Evolutionary conservation across 805 yeast species (phyloP).

Genomic region (Vanderwaltozyma verrucispora): DNA sequence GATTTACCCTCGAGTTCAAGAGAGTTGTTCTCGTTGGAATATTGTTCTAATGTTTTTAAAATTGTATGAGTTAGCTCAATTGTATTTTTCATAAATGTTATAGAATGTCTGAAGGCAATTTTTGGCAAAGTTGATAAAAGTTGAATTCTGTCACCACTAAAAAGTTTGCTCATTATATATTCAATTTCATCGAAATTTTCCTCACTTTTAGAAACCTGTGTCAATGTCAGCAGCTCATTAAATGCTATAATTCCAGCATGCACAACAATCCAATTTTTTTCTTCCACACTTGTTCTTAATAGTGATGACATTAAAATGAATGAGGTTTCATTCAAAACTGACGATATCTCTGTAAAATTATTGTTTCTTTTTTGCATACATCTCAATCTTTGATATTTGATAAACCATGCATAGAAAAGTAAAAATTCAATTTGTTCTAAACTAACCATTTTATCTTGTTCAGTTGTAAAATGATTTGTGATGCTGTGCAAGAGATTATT

Average conservation of each 20-base stretch:
- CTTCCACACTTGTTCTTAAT: conserved; percentile 32
- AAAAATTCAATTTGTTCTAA: conserved; percentile 39
- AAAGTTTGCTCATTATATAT: conserved; percentile 56
- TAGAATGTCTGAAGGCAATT: conserved; percentile 52
- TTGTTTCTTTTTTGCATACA: conserved; percentile 19
- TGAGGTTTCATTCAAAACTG: conserved; percentile 50
- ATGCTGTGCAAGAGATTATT: conserved; percentile 51
- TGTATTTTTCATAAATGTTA: conserved; percentile 47
- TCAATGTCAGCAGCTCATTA: conserved; percentile 44
- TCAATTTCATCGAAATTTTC: conserved; percentile 34
- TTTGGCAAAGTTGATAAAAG: conserved; percentile 50
- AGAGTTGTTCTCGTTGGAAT: conserved; percentile 39
- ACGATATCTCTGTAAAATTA: conserved; percentile 36
- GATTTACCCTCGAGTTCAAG: conserved; percentile 39
- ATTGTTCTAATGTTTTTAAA: conserved; percentile 56
- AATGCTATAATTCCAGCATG: conserved; percentile 64
- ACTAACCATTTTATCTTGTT: conserved; percentile 26
- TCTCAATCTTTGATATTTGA: conserved; percentile 47
- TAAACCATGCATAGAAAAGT: conserved; percentile 62
- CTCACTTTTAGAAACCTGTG: conserved; percentile 31
- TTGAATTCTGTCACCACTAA: conserved; percentile 51
- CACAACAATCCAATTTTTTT: conserved; percentile 46
- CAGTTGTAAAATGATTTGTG: conserved; percentile 37
- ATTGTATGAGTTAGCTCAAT: conserved; percentile 57
- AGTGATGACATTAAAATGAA: conserved; percentile 39